phyloP scores from a whole-genome alignment of 2,329 filamentous ascomycete genomes.

The Trichoderma sp. region DNA sequence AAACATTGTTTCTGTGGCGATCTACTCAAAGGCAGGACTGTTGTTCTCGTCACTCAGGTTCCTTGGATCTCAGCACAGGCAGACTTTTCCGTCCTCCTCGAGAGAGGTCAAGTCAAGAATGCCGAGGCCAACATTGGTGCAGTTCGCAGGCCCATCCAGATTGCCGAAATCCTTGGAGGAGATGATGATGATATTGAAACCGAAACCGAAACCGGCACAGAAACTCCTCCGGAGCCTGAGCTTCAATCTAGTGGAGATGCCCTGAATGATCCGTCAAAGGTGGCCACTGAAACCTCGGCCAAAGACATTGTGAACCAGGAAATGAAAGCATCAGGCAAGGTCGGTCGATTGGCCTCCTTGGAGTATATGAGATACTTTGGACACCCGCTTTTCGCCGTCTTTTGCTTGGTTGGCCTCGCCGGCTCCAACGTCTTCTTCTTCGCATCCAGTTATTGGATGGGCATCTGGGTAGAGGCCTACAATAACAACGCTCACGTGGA shows the following conservation, averaged over 20 bases:
- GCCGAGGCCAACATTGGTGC: constrained; percentile 46
- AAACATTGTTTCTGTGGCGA: constrained; percentile 56
- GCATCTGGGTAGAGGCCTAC: constrained; percentile 53
- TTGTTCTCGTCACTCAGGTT: constrained; percentile 56
- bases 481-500: constrained; percentile 42
- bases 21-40: constrained; percentile 51
- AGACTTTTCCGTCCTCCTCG: constrained; percentile 46
- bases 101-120: constrained; percentile 43
- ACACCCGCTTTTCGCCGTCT: constrained; percentile 41
- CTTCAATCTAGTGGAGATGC: constrained; percentile 30
- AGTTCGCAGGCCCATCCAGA: constrained; percentile 43
- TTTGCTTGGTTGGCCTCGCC: constrained; percentile 40
- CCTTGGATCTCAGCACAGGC: constrained; percentile 52
- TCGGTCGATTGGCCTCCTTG: constrained; percentile 42
- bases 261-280: constrained; percentile 33
- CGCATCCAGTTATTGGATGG: constrained; percentile 47
- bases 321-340: constrained; percentile 45
- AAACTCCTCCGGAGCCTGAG: constrained; percentile 28
- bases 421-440: constrained; percentile 43
- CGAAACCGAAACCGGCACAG: constrained; percentile 27
- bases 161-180: constrained; percentile 39
- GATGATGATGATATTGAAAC: constrained; percentile 30
- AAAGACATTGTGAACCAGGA: constrained; percentile 48
- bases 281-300: constrained; percentile 35
- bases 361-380: constrained; percentile 53